Percentiles rank a stretch among this genome's conserved stretches.
phyloP scores from a whole-genome alignment of 495 filamentous ascomycete genomes.

The Schizothecium vesticola region DNA sequence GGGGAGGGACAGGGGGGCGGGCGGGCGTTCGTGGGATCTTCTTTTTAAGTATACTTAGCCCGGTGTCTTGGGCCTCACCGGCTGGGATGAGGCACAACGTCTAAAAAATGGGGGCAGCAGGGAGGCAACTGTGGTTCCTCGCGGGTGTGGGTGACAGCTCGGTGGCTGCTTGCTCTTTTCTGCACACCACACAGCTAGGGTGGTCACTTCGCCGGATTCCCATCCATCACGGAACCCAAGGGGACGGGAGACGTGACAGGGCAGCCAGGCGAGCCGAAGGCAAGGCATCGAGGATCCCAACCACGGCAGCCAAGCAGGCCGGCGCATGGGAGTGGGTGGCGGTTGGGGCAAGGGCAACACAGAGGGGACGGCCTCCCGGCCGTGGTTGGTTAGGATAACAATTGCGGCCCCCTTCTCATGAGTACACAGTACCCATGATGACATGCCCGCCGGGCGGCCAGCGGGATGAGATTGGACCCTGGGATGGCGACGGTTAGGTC shows the following conservation, averaged over 20 bases:
- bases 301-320: slow-evolving; percentile 10
- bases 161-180: slow-evolving; percentile 27
- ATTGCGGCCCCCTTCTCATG: slow-evolving; percentile 15
- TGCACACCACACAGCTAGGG: slow-evolving; percentile 19
- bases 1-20: slow-evolving; percentile 6
- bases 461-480: slow-evolving; percentile 6
- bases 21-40: slow-evolving; percentile 13
- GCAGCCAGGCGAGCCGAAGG: slow-evolving; percentile 21
- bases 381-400: slow-evolving; percentile 22
- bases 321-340: slow-evolving; percentile 10
- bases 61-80: slow-evolving; percentile 20
- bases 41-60: slow-evolving; percentile 14
- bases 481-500: neutral
- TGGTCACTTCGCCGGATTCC: slow-evolving; percentile 25
- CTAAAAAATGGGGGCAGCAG: slow-evolving; percentile 23
- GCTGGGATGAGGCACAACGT: slow-evolving; percentile 28
- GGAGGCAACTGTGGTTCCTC: slow-evolving; percentile 20
- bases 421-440: slow-evolving; percentile 19
- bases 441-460: slow-evolving; percentile 2
- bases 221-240: slow-evolving; percentile 24
- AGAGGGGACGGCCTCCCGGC: slow-evolving; percentile 2
- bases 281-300: slow-evolving; percentile 17
- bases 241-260: slow-evolving; percentile 25
- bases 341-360: neutral
- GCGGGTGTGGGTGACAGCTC: slow-evolving; percentile 18